These are phyloP conservation scores for Kuraishia capsulata DNA, from an alignment of 805 yeast species.

Conservation along the genomic window DNA sequence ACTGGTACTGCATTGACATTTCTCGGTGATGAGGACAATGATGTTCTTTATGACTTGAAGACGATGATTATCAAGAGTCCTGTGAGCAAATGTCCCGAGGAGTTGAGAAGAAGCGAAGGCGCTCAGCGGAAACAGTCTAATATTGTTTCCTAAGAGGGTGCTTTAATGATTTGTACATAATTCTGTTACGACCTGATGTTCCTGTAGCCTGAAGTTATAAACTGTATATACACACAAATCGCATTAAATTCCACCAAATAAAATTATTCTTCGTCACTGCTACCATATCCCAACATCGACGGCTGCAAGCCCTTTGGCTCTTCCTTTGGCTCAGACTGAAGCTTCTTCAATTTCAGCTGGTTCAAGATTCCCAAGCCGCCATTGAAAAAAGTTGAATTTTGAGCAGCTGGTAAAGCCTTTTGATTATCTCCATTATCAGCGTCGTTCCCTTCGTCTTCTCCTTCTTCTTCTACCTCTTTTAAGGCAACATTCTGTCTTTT, in stretches of 20 bases:
- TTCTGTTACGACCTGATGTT: no score
- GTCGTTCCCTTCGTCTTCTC: background rate
- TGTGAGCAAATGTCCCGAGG: conserved; percentile 29
- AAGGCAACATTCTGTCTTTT: conserved; percentile 13
- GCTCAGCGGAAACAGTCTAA: conserved; percentile 8
- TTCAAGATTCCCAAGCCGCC: background rate
- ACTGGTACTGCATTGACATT: conserved; percentile 71
- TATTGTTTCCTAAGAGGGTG: conserved; percentile 2
- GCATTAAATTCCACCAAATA: no score
- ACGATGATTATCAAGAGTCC: conserved; percentile 35
- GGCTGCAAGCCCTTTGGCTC: no score
- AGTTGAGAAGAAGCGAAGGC: conserved; percentile 18
- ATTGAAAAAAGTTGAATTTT: background rate
- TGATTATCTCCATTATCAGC: background rate
- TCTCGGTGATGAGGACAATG: conserved; percentile 47
- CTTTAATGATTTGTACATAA: no score
- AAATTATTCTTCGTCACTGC: conserved; percentile 1
- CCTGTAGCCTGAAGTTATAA: no score
- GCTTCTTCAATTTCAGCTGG: background rate
- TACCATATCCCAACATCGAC: conserved; percentile 1
- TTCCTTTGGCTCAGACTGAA: background rate
- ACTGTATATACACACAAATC: no score
- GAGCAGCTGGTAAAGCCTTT: background rate
- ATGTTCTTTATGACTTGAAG: conserved; percentile 40
- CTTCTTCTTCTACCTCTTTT: conserved; percentile 3